phyloP scores from a whole-genome alignment of 2,329 filamentous ascomycete genomes.

The Talaromyces sp. region DNA sequence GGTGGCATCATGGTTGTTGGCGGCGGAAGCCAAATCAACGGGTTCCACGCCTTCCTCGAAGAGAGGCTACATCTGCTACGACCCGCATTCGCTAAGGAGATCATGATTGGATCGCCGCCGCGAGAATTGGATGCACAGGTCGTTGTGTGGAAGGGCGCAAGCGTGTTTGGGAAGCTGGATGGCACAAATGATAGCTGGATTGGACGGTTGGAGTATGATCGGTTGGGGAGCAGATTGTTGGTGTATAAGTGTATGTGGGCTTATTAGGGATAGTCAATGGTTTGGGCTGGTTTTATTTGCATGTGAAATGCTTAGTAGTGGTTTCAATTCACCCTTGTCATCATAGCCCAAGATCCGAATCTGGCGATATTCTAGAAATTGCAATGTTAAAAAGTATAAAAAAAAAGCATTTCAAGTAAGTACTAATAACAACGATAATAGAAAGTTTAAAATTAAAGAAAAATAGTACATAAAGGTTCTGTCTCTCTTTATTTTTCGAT shows the following conservation, averaged over 20 bases:
- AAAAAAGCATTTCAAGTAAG: not conserved
- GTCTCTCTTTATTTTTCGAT: not conserved
- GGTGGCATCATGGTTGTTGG: slow-evolving; percentile 89
- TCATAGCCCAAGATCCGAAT: not conserved
- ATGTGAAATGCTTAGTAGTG: not conserved
- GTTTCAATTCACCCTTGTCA: not conserved
- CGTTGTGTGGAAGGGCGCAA: slow-evolving; percentile 96
- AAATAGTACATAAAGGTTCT: slow-evolving; percentile 5
- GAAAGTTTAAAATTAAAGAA: not conserved
- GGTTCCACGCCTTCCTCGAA: slow-evolving; percentile 79
- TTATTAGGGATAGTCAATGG: slow-evolving; percentile 38
- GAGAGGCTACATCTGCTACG: slow-evolving; percentile 68
- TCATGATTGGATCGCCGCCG: slow-evolving; percentile 67
- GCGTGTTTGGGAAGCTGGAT: slow-evolving; percentile 86
- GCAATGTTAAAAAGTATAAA: not conserved
- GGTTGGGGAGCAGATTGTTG: slow-evolving; percentile 73
- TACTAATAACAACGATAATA: slow-evolving; percentile 7
- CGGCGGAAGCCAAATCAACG: slow-evolving; percentile 74
- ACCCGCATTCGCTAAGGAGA: slow-evolving; percentile 62
- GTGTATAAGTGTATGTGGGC: slow-evolving; percentile 74
- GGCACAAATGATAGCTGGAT: slow-evolving; percentile 94
- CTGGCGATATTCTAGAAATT: not conserved
- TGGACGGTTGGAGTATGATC: slow-evolving; percentile 79
- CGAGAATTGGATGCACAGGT: slow-evolving; percentile 95
- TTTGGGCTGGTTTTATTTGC: not conserved